Base-by-base conservation (phyloP, 2,329 filamentous ascomycete species). In the Paracorniculantispora psalliotae region DNA sequence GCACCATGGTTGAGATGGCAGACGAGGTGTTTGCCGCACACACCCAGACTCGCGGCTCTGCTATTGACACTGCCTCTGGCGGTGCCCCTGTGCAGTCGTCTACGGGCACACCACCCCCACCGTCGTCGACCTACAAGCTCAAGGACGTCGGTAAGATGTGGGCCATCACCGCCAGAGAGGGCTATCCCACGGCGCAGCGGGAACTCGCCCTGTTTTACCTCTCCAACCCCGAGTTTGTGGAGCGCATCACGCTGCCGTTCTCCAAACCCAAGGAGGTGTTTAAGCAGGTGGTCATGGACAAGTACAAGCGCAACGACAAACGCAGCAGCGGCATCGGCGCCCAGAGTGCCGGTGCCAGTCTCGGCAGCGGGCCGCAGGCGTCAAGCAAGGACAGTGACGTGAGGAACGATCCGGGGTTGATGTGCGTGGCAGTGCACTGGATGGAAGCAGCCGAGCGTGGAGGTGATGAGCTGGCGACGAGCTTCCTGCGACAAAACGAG, bases 401-500 rank as follows among this genome's bases (percentile, higher is more conserved):
- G 37, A 72, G 91, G 64, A 92, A 87, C 61, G 91, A 97, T 71
- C 90, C 91, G 2, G 88, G 88, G 57, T 86, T 92, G 44, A 94
- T 97, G 90, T 97, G 92, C 67, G 85, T 96, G 59, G 93, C 93
- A 10, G 87, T 96, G 73, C 93, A 97, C 77, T 97, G 93, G 92
- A 97, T 97, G 92, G 91, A 93, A 75, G 80, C 90, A 64, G 92
- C 90, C 39, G 89, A 91, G 66, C 82, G 83, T 57, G 92, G 92
- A n/a, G 92, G 92, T 1, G 93, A 97, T 71, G 84, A 89, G 68
- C 78, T 96, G 65, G 93, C 93, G 21, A 87, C 85, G 69, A 89
- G 88, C 71, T 92, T 93, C 74, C 76, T 97, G 72, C 82, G 87
- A 63, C 90, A 96, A 75, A 78, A 80, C 63, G 79, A 79, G 67